Base-by-base conservation (phyloP, 495 filamentous ascomycete genomes). In the Evernia prunastri region DNA sequence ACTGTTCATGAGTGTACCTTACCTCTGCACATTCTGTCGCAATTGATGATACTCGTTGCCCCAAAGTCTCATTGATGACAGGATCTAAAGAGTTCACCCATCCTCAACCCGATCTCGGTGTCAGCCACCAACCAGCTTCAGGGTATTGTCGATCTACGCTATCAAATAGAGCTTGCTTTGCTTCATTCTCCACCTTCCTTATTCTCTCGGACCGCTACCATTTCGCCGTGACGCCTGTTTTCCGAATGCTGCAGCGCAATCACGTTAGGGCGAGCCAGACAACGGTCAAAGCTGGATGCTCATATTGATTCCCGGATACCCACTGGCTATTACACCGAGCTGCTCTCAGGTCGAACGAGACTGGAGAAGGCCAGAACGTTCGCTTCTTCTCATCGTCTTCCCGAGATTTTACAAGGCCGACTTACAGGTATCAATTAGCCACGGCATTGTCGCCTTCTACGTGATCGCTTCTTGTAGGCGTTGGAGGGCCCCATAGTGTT, bases 91-190 rank as follows among this genome's bases (percentile, higher is more conserved):
- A 33, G 13, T 29, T 54, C 51, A 33, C 27, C 11, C 7, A 31
- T 29, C 51, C 25, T 33, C 51, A 33, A 54, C 27, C 29, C 17
- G 27, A 54, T 54, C 51, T 54, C 51, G 2, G 51, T 17, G 27
- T 54, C 51, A 54, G 56, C 56, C 39, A 37, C 56, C 56, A 59
- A 40, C 56, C 39, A 40, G 35, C 56, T 42, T 59, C 36, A 25
- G 35, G 36, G 56, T 59, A 40, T 25, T 40, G 25, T 31, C 49
- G 29, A 54, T 54, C 51, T 54, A 54, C 51, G 51, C 51, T 17
- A 54, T 54, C 25, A 23, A 33, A 54, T 54, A 54, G 51, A 59
- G 56, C 56, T 40, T 59, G 35, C 56, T 59, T 40, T 59, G 35
- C 36, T 59, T 40, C n/a, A 29, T 40, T 15, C 36, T 40, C 56